A percentile compares a stretch with the other conserved stretches of the same genome.
Conservation (phyloP, 2,329 filamentous ascomycete species). For the Fonsecaea erecta region DNA sequence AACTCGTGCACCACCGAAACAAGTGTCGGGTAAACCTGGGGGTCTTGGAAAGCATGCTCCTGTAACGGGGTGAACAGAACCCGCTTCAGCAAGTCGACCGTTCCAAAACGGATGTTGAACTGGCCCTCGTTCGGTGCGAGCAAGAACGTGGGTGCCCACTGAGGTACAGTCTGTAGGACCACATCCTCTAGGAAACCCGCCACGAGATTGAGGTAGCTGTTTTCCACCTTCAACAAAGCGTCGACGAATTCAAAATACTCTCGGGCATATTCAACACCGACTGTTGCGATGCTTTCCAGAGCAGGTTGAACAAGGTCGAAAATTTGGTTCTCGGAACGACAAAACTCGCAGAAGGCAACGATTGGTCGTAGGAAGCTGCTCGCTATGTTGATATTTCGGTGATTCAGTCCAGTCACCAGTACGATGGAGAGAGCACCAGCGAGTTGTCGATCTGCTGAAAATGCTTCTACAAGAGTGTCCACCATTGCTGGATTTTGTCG, state of each 20-base stretch:
- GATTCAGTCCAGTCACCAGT: conserved; percentile 60
- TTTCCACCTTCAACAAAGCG: conserved; percentile 54
- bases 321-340: conserved; percentile 45
- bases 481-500: conserved; percentile 61
- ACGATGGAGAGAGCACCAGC: conserved; percentile 54
- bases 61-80: conserved; percentile 47
- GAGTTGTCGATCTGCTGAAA: conserved; percentile 58
- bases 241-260: conserved; percentile 60
- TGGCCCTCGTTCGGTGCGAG: conserved; percentile 52
- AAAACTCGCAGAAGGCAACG: conserved; percentile 56
- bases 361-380: conserved; percentile 65
- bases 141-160: conserved; percentile 59
- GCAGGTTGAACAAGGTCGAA: conserved; percentile 47
- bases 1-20: conserved; percentile 23
- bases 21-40: conserved; percentile 16
- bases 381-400: conserved; percentile 57
- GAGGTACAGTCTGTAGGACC: conserved; percentile 49
- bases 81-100: conserved; percentile 50
- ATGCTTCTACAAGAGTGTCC: conserved; percentile 60
- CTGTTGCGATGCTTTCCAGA: conserved; percentile 54
- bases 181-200: conserved; percentile 42
- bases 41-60: conserved; percentile 41
- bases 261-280: conserved; percentile 53
- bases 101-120: conserved; percentile 50
- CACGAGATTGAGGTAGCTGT: conserved; percentile 36